Evolutionary conservation across 2,329 filamentous ascomycete species (phyloP).

Genomic region (Xylaria sp.): DNA sequence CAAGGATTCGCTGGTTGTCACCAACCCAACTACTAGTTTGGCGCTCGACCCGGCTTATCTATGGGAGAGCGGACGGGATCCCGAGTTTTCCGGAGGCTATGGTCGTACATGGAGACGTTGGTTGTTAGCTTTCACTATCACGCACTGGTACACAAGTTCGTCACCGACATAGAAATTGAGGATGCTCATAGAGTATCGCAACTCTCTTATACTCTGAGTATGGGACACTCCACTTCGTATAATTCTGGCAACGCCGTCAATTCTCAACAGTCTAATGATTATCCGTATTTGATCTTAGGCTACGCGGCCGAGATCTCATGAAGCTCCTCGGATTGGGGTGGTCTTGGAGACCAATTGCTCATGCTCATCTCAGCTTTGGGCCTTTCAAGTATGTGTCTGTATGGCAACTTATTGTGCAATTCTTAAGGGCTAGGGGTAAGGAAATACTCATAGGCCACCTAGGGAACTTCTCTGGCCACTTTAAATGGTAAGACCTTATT

Average conservation of each 20-base stretch:
- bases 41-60: background rate
- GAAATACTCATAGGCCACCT: background rate
- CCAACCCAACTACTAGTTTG: conserved; percentile 6
- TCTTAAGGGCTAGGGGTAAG: background rate
- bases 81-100: conserved; percentile 1
- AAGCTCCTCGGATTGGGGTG: background rate
- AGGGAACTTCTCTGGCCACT: background rate
- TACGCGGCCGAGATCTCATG: background rate
- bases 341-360: background rate
- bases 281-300: background rate
- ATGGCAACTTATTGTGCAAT: background rate
- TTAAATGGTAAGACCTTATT: background rate
- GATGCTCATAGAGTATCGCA: background rate
- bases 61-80: conserved; percentile 3
- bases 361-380: background rate
- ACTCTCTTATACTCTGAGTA: background rate
- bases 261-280: background rate
- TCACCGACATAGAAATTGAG: background rate
- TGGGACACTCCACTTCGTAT: background rate
- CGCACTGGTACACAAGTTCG: background rate
- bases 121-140: background rate
- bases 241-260: background rate
- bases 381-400: background rate
- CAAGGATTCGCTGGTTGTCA: conserved; percentile 8
- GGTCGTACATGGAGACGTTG: background rate